Evolutionary conservation across 257 asterid species (phyloP), one percentile per base, ranked within the genome.

Genomic region (Gardenia jasminoides): DNA sequence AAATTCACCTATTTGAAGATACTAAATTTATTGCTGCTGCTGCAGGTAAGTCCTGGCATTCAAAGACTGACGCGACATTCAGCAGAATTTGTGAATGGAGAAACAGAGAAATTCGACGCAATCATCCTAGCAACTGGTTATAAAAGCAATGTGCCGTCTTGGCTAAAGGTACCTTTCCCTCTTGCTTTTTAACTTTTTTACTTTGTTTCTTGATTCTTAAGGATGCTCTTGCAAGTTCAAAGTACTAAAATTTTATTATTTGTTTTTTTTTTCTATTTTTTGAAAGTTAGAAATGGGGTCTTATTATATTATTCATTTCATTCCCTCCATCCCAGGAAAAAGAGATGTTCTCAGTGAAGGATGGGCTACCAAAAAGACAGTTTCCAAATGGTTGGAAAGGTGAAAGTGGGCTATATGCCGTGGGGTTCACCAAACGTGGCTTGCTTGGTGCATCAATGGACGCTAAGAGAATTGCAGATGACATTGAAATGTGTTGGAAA

Each of bases 301-400:
- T 15, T 0, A 5, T 58, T 58, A 54, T 54, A 13, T 54, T 24
- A 61, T 24, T n/a, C 26, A 12, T n/a, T n/a, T n/a, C n/a, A n/a
- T 47, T 3, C 15, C 58, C 52, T 52, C 70, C 50, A 61, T 70
- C 58, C 11, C 83, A 92, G 98, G 97, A 91, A 83, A 86, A 81
- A 78, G 93, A 82, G 83, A 91, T 94, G 98, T 94, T 94, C 78
- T 86, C 93, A n/a, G 88, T 86, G 85, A 88, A 87, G 79, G 97
- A 94, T 87, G 98, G 98, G 43, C 89, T 94, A 87, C 98, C 97
- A 46, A 92, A 86, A 86, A 88, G 86, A 83, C 86, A 98, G 83
- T 94, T 92, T 87, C 98, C 98, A 17, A 88, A 94, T 85, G 97
- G 98, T 52, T 92, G 98, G 98, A 94, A 94, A 86, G 99, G 99